Percentiles rank a stretch among this genome's conserved stretches.
Conservation (phyloP, 2,329 filamentous ascomycete genomes). For the Clonostachys rhizophaga region DNA sequence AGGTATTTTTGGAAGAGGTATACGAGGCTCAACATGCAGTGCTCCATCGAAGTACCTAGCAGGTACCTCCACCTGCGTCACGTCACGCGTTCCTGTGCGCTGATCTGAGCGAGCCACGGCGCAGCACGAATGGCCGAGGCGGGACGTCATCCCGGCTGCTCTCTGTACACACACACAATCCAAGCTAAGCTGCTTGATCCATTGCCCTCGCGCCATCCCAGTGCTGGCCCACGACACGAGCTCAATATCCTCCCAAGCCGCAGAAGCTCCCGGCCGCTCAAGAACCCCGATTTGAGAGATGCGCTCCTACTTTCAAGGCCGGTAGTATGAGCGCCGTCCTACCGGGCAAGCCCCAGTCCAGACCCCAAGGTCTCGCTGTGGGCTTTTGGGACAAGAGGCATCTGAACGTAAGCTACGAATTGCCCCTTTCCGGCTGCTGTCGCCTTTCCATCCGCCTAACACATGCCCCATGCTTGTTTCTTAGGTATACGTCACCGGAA, state of each 20-base stretch:
- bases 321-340: slow-evolving; percentile 72
- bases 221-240: neutral
- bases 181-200: too few species aligned
- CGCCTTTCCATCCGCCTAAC: slow-evolving; percentile 4
- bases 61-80: too few species aligned
- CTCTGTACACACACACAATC: too few species aligned
- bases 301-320: slow-evolving; percentile 5
- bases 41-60: too few species aligned
- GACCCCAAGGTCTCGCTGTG: slow-evolving; percentile 72
- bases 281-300: neutral
- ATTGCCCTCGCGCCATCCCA: neutral
- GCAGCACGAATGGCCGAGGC: too few species aligned
- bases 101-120: too few species aligned
- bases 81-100: too few species aligned
- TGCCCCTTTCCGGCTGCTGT: neutral
- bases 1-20: too few species aligned
- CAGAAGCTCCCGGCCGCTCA: neutral
- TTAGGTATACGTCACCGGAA: slow-evolving; percentile 85
- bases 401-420: slow-evolving; percentile 56
- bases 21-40: too few species aligned
- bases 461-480: neutral
- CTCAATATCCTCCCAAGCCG: neutral
- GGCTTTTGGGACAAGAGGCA: slow-evolving; percentile 69
- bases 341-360: slow-evolving; percentile 72
- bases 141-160: too few species aligned